Base-by-base conservation (phyloP, 257 asterid species). In the Asclepias syriaca region DNA sequence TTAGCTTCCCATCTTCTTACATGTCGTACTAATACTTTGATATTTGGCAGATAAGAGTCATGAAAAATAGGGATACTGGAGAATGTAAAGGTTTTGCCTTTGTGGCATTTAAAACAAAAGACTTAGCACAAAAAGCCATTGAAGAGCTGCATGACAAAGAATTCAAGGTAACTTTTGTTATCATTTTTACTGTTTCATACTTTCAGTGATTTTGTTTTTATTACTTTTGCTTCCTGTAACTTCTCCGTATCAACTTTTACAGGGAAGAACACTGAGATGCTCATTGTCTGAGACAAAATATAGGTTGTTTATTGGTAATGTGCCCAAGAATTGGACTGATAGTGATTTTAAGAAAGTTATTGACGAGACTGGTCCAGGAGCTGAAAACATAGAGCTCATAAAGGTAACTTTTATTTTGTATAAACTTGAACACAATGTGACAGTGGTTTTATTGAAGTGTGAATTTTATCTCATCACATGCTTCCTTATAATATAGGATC, bases 81-180 rank as follows among this genome's bases (percentile, higher is more conserved):
- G 97, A 93, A 86, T 88, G 95, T 83, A 93, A 91, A 83, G 98
- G 98, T 51, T 93, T 91, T 82, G 96, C 98, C 70, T 93, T 93
- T 87, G 98, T 93, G 64, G 96, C 96, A 65, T 93, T 89, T 87
- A 84, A 71, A 77, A 85, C 92, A 22, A 88, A 82, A 80, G 96
- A 93, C 67, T 86, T 82, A 54, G 97, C 96, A 51, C 97, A 90
- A 67, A 93, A 88, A 85, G 87, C 98, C 54, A 93, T 93, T 70
- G 94, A 89, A 79, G 95, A 83, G 53, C 69, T 93, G 64, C 96
- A 91, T 65, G 83, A 64, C 90, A 93, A 89, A 86, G 96, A 93
- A 68, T 91, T 84, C 81, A 93, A 87, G 98, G 98, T 93, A 65
- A 70, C 70, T 66, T 76, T 68, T 73, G 49, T 29, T 37, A 71